phyloP scores from a whole-genome alignment of 2,329 filamentous ascomycete genomes.

The Madurella mycetomatis region DNA sequence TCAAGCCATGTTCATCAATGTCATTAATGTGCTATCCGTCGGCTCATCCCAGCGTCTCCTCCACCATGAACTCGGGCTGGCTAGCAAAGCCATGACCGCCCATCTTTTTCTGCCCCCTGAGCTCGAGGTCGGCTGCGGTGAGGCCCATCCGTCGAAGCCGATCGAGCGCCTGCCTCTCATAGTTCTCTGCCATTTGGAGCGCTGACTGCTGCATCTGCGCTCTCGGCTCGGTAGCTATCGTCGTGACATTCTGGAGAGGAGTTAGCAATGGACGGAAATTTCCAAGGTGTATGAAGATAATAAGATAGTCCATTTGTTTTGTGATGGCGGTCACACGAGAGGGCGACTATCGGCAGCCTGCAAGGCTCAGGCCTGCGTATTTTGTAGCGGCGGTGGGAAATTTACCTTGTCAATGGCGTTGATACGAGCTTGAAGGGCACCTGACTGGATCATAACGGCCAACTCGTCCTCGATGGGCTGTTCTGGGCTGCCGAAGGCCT shows the following conservation, averaged over 20 bases:
- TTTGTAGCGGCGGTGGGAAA: neutral
- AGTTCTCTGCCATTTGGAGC: slow-evolving; percentile 63
- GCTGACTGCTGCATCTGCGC: slow-evolving; percentile 65
- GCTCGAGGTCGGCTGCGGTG: slow-evolving; percentile 68
- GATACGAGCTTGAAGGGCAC: slow-evolving; percentile 71
- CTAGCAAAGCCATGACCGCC: neutral
- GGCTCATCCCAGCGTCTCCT: slow-evolving; percentile 14
- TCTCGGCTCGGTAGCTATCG: slow-evolving; percentile 62
- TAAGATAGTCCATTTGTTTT: no score
- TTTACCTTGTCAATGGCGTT: slow-evolving; percentile 73
- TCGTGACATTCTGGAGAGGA: slow-evolving; percentile 61
- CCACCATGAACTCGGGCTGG: slow-evolving; percentile 6
- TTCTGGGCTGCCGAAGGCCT: slow-evolving; percentile 64
- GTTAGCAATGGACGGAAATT: neutral
- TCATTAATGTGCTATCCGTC: neutral
- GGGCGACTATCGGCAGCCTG: neutral
- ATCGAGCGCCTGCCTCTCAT: slow-evolving; percentile 70
- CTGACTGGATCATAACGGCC: slow-evolving; percentile 68
- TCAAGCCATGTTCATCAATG: neutral
- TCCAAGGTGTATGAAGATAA: neutral
- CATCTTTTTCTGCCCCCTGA: slow-evolving; percentile 38
- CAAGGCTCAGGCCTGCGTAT: neutral
- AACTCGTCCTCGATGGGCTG: slow-evolving; percentile 70
- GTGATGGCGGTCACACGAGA: no score
- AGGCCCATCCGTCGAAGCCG: slow-evolving; percentile 76